Conservation (phyloP, 441 rosid genomes). For the Raphanus hybrid region DNA sequence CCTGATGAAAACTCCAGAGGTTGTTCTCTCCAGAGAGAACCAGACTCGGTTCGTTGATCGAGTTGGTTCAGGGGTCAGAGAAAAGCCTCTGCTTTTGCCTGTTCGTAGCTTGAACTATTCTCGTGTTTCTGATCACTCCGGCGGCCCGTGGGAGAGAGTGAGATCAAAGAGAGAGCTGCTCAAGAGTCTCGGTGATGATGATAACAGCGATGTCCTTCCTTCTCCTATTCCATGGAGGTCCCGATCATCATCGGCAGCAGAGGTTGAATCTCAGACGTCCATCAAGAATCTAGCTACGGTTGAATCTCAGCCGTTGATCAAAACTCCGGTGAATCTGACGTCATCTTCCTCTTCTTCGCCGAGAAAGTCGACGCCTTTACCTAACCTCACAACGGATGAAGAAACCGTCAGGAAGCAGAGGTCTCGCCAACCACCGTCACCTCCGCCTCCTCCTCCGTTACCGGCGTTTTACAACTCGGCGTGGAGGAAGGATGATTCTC, state of each 20-base stretch:
- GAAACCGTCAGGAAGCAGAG: constrained; percentile 39
- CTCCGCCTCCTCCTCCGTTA: constrained; percentile 66
- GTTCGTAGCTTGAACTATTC: constrained; percentile 73
- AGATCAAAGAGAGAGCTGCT: constrained; percentile 53
- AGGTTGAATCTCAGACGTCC: constrained; percentile 49
- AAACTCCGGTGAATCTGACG: constrained; percentile 45
- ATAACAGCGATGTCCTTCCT: constrained; percentile 66
- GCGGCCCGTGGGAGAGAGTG: constrained; percentile 42
- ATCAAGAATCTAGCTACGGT: constrained; percentile 35
- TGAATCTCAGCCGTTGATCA: constrained; percentile 44
- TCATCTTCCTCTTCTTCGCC: constrained; percentile 55
- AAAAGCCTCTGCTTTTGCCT: constrained; percentile 81
- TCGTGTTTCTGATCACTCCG: constrained; percentile 48
- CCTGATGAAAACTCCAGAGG: constrained; percentile 58
- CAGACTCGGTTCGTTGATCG: constrained; percentile 45
- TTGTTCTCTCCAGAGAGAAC: constrained; percentile 56
- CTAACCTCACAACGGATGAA: constrained; percentile 48
- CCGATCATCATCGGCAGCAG: constrained; percentile 56
- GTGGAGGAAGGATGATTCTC: constrained; percentile 20
- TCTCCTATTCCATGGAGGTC: constrained; percentile 97
- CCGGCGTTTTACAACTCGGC: constrained; percentile 50
- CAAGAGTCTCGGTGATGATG: constrained; percentile 46
- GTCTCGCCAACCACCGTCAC: constrained; percentile 62
- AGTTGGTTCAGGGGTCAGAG: constrained; percentile 46
- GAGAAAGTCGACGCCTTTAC: constrained; percentile 47